phyloP scores from a whole-genome alignment of 352 stramenopile species.

The Phytophthora vignae region DNA sequence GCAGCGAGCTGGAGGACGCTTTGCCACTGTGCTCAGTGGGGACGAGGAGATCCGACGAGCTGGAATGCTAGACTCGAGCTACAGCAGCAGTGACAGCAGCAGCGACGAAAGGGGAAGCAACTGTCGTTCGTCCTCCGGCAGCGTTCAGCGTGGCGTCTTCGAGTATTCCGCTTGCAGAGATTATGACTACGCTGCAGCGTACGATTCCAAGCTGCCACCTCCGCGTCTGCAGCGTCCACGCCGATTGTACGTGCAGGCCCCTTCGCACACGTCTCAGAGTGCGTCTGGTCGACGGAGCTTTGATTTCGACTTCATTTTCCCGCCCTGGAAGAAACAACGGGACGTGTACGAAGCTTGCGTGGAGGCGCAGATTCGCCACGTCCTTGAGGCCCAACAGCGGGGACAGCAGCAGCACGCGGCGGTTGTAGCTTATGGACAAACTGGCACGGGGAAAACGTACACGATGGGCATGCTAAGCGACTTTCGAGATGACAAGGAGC shows the following conservation, averaged over 20 bases:
- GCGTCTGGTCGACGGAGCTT: slow-evolving; percentile 50
- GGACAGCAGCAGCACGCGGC: slow-evolving; percentile 47
- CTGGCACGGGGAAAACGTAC: slow-evolving; percentile 79
- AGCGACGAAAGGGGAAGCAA: slow-evolving; percentile 20
- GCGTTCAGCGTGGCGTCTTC: slow-evolving; percentile 38
- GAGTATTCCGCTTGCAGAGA: slow-evolving; percentile 31
- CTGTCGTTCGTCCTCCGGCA: slow-evolving; percentile 5
- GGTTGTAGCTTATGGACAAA: slow-evolving; percentile 77
- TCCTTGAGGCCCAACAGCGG: slow-evolving; percentile 43
- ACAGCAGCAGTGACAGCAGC: slow-evolving; percentile 17
- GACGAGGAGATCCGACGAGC: slow-evolving; percentile 15
- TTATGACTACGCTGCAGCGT: slow-evolving; percentile 14
- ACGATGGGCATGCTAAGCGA: slow-evolving; percentile 78
- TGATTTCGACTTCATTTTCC: slow-evolving; percentile 74
- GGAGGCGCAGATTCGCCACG: slow-evolving; percentile 44
- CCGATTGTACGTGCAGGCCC: slow-evolving; percentile 36
- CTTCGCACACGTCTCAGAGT: slow-evolving; percentile 5
- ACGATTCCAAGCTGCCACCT: slow-evolving; percentile 24
- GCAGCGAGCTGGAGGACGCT: slow-evolving; percentile 14
- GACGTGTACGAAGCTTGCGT: slow-evolving; percentile 63
- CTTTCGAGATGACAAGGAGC: slow-evolving; percentile 36
- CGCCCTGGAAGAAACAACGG: slow-evolving; percentile 53
- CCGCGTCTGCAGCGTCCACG: slow-evolving; percentile 33
- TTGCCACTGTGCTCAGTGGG: slow-evolving; percentile 6
- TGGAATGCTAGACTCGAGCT: slow-evolving; percentile 9